phyloP scores from a whole-genome alignment of 306 rosid genomes.

The Luffa aegyptiaca region DNA sequence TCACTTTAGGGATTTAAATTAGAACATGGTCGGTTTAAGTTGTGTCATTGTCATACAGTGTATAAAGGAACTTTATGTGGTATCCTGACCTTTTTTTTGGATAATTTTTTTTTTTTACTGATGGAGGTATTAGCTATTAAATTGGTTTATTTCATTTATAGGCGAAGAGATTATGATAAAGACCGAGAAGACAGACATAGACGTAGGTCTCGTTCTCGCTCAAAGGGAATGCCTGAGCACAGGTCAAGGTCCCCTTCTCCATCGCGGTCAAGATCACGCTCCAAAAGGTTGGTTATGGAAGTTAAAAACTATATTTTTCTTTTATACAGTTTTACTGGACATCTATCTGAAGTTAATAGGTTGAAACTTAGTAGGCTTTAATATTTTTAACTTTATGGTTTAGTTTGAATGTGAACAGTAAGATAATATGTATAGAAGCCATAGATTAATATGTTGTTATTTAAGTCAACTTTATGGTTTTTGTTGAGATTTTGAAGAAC shows the following conservation, averaged over 20 bases:
- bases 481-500: background rate
- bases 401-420: background rate
- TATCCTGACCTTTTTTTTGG: background rate
- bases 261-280: conserved; percentile 90
- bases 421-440: background rate
- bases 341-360: background rate
- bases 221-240: conserved; percentile 62
- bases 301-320: background rate
- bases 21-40: background rate
- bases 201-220: conserved; percentile 52
- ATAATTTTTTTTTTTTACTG: background rate
- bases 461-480: background rate
- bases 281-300: conserved; percentile 56
- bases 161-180: conserved; percentile 71
- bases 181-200: conserved; percentile 63
- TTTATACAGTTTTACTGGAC: background rate
- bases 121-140: background rate
- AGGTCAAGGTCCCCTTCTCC: conserved; percentile 74
- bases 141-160: conserved; percentile 12
- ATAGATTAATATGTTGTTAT: background rate
- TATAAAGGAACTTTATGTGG: background rate
- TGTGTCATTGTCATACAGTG: background rate
- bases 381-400: background rate
- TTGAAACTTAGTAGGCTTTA: background rate
- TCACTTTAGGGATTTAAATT: background rate